Conservation (phyloP, 139 green algal genomes). For the Chlorella sp. region DNA sequence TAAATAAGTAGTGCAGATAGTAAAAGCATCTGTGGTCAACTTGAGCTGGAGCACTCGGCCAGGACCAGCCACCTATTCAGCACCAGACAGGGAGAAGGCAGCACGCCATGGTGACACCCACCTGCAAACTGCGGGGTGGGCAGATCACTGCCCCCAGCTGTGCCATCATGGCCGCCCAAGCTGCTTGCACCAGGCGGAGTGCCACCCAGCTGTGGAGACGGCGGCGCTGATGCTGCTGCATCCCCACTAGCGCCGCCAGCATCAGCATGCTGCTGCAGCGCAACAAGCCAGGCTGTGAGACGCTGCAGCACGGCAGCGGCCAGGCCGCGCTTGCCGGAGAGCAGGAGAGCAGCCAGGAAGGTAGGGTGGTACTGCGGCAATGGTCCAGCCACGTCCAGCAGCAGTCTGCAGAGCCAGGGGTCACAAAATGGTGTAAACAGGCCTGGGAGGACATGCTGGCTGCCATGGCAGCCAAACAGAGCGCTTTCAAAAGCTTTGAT, state of each 20-base stretch:
- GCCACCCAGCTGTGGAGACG: not conserved
- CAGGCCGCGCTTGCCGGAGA: not conserved
- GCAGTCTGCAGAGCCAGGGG: slow-evolving; percentile 9
- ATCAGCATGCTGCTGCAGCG: slow-evolving; percentile 7
- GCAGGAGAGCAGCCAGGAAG: slow-evolving; percentile 31
- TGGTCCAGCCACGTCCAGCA: slow-evolving; percentile 23
- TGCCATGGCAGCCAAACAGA: not conserved
- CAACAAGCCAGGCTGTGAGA: slow-evolving; percentile 9
- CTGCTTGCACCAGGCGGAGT: not conserved
- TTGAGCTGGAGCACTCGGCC: no score
- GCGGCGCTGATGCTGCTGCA: not conserved
- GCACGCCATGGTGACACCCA: no score
- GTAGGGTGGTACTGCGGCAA: slow-evolving; percentile 47
- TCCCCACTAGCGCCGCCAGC: not conserved
- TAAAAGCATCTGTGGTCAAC: no score
- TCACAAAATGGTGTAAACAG: no score
- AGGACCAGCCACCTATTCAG: no score
- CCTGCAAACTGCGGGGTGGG: not conserved
- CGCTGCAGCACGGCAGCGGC: slow-evolving; percentile 9
- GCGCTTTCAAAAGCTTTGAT: not conserved
- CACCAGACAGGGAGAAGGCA: not conserved
- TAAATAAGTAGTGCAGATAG: not conserved
- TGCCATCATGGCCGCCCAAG: not conserved
- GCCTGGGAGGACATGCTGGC: not conserved
- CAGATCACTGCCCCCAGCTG: not conserved